Conservation (phyloP, 2,329 filamentous ascomycete genomes). For the Dactylellina sp. region DNA sequence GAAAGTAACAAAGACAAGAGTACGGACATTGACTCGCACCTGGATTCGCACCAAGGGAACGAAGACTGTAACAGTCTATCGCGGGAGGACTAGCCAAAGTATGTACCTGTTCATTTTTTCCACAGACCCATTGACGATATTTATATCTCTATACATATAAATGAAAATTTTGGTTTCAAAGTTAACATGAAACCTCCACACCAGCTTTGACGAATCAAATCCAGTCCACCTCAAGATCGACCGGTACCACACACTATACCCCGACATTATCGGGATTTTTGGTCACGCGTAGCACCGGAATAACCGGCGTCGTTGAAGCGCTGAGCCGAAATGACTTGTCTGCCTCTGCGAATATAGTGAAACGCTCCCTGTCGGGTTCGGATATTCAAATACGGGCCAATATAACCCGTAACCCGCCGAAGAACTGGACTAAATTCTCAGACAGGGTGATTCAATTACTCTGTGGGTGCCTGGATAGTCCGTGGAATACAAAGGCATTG, state of each 20-base stretch:
- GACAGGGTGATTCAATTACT: constrained; percentile 10
- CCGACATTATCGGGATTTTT: too few species aligned
- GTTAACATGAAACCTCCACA: too few species aligned
- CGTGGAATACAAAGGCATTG: constrained; percentile 23
- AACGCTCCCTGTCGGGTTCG: neutral
- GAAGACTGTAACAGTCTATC: constrained; percentile 26
- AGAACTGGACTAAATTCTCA: constrained; percentile 17
- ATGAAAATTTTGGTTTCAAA: too few species aligned
- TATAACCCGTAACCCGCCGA: neutral
- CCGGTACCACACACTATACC: too few species aligned
- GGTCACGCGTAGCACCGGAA: too few species aligned
- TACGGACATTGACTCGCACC: neutral
- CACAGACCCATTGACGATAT: too few species aligned
- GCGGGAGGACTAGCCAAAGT: constrained; percentile 8
- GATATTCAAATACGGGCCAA: neutral
- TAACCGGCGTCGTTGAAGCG: too few species aligned
- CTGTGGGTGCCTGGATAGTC: constrained; percentile 34
- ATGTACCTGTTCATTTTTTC: neutral
- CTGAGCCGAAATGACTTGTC: too few species aligned
- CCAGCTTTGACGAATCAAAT: too few species aligned
- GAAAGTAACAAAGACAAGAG: constrained; percentile 19
- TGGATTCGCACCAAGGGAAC: constrained; percentile 2
- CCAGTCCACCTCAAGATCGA: too few species aligned
- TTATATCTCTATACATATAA: too few species aligned
- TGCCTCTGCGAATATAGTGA: neutral